Evolutionary conservation across 345 rosid species (phyloP).

Genomic region (Eutrema japonicum): DNA sequence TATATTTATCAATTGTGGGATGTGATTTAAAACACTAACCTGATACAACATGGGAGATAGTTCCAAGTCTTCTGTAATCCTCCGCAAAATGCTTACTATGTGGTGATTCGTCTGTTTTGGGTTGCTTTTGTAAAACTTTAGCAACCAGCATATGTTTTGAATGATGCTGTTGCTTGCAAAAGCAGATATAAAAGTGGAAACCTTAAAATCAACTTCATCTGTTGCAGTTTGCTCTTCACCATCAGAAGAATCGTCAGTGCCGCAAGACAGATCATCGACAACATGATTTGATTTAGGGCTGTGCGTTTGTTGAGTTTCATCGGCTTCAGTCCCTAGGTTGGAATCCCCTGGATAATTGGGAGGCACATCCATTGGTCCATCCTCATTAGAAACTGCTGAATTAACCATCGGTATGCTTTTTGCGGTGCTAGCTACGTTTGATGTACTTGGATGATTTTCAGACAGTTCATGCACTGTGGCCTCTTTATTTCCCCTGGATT

Average conservation of each 20-base stretch:
- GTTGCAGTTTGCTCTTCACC: constrained; percentile 61
- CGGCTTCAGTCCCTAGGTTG: constrained; percentile 42
- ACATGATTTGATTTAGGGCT: constrained; percentile 42
- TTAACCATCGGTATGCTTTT: constrained; percentile 43
- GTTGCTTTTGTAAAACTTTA: constrained; percentile 81
- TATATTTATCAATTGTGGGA: neutral
- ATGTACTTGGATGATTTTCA: constrained; percentile 46
- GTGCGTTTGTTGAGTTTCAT: constrained; percentile 45
- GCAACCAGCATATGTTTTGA: constrained; percentile 91
- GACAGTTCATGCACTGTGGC: constrained; percentile 48
- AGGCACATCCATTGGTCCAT: constrained; percentile 40
- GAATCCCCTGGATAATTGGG: constrained; percentile 39
- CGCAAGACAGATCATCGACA: constrained; percentile 52
- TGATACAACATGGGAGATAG: constrained; percentile 97
- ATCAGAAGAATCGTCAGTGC: constrained; percentile 67
- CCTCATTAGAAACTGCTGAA: constrained; percentile 34
- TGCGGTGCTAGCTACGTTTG: constrained; percentile 45
- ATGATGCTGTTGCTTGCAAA: constrained; percentile 79
- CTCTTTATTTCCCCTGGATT: constrained; percentile 38
- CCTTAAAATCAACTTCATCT: constrained; percentile 91
- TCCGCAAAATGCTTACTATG: constrained; percentile 64
- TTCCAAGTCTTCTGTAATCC: constrained; percentile 80
- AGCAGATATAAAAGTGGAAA: constrained; percentile 73
- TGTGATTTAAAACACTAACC: constrained; percentile 49
- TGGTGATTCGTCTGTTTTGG: constrained; percentile 64